Conservation (phyloP, 306 rosid species). For the Herpetospermum pedunculosum region DNA sequence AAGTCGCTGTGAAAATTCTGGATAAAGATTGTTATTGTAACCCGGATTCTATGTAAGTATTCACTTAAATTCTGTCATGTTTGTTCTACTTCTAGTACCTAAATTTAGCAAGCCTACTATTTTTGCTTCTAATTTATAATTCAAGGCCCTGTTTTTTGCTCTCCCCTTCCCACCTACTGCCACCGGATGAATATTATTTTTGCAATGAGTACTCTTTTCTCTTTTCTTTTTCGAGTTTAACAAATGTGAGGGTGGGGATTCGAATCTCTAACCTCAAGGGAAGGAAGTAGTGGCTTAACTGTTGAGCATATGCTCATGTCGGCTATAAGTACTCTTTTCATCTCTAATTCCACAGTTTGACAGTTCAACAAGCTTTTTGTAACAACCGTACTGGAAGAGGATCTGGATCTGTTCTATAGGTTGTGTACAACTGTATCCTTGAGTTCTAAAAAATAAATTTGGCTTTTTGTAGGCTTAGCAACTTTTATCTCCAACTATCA, state of each 20-base stretch:
- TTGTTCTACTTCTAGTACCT: neutral
- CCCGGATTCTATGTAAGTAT: slow-evolving; percentile 74
- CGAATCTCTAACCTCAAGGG: neutral
- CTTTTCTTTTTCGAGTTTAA: neutral
- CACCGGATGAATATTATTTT: neutral
- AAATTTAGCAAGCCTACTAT: neutral
- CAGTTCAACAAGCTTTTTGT: neutral
- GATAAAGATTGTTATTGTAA: slow-evolving; percentile 77
- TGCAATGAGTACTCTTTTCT: neutral
- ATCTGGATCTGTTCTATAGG: no score
- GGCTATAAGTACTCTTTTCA: neutral
- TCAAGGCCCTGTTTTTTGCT: neutral
- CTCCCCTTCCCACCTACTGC: neutral
- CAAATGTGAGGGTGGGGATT: neutral
- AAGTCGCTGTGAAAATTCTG: slow-evolving; percentile 88
- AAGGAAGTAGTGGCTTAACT: neutral
- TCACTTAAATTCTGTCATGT: slow-evolving; percentile 13
- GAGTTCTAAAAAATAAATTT: neutral
- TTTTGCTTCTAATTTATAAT: neutral
- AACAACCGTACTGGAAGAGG: neutral
- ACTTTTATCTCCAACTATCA: neutral
- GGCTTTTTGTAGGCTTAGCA: neutral
- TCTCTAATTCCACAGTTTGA: neutral
- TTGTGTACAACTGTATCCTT: no score
- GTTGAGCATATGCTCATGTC: neutral